Evolutionary conservation across 495 filamentous ascomycete species (phyloP).

Genomic region (Articulospora tetracladia): DNA sequence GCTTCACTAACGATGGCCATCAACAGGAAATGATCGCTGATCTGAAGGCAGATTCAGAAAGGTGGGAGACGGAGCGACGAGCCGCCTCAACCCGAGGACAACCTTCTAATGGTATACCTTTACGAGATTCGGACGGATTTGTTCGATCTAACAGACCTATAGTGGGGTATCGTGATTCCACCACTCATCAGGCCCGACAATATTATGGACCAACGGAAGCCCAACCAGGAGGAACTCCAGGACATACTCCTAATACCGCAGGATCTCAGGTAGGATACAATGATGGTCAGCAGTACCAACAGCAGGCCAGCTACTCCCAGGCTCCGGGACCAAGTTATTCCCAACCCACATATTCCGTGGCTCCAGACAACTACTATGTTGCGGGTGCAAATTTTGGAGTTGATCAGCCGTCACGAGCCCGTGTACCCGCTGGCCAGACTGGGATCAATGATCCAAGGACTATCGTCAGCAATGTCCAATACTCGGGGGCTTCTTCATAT

Average conservation of each 20-base stretch:
- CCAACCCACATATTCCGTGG: constrained; percentile 19
- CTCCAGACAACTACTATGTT: constrained; percentile 18
- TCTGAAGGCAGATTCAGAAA: constrained; percentile 73
- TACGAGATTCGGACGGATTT: constrained; percentile 45
- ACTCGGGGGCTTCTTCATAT: constrained; percentile 6
- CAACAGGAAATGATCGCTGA: constrained; percentile 82
- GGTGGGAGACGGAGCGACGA: constrained; percentile 73
- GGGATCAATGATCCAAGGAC: constrained; percentile 13
- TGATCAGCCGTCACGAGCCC: constrained; percentile 1
- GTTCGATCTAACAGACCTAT: constrained; percentile 56
- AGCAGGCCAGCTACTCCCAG: constrained; percentile 12
- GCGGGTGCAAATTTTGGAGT: constrained; percentile 14
- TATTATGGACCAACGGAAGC: constrained; percentile 39
- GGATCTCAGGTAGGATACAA: constrained; percentile 24
- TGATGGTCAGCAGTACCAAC: constrained; percentile 10
- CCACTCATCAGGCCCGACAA: constrained; percentile 45
- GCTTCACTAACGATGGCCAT: constrained; percentile 12
- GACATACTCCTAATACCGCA: neutral
- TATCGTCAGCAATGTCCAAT: constrained; percentile 6
- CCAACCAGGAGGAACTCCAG: neutral
- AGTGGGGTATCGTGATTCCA: constrained; percentile 46
- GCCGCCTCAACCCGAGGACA: constrained; percentile 41
- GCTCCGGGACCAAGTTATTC: constrained; percentile 15
- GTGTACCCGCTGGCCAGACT: constrained; percentile 10
- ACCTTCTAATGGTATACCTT: constrained; percentile 54